Conservation (phyloP, 805 yeast species). For the Vanderwaltozyma tropicalis region DNA sequence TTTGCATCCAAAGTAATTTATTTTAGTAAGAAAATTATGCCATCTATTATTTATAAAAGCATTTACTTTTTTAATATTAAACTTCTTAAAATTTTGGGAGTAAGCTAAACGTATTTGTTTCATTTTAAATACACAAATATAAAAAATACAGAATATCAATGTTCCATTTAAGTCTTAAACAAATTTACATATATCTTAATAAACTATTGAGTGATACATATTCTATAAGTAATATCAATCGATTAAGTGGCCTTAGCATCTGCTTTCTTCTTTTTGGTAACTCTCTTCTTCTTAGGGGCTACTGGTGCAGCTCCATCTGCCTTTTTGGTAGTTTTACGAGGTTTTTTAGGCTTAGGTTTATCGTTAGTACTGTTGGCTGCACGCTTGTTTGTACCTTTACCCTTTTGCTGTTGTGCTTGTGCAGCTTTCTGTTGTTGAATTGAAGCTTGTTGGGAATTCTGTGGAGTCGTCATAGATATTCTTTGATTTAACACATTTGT, state of each 20-base stretch:
- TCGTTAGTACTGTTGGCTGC: conserved; percentile 6
- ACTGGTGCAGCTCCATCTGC: conserved; percentile 16
- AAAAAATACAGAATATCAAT: too few relatives aligned
- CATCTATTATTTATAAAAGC: too few relatives aligned
- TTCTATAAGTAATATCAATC: too few relatives aligned
- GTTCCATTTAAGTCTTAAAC: too few relatives aligned
- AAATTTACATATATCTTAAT: too few relatives aligned
- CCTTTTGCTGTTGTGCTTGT: conserved; percentile 17
- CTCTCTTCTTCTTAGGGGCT: conserved; percentile 21
- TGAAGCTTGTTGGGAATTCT: conserved; percentile 22
- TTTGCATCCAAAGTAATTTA: too few relatives aligned
- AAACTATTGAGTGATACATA: too few relatives aligned
- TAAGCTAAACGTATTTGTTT: too few relatives aligned
- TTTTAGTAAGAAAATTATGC: too few relatives aligned
- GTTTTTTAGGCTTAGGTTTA: conserved; percentile 23
- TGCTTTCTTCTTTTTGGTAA: conserved; percentile 18
- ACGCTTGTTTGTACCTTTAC: conserved; percentile 4
- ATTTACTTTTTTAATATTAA: too few relatives aligned
- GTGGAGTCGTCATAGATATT: conserved; percentile 26
- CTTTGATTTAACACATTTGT: conserved; percentile 23
- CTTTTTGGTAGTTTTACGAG: conserved; percentile 23
- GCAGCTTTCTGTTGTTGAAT: conserved; percentile 17
- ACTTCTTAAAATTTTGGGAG: too few relatives aligned
- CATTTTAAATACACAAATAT: too few relatives aligned
- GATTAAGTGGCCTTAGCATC: background rate